Conservation (phyloP, 225 moss, liverwort and hornwort species). For the Marchantia polymorpha region DNA sequence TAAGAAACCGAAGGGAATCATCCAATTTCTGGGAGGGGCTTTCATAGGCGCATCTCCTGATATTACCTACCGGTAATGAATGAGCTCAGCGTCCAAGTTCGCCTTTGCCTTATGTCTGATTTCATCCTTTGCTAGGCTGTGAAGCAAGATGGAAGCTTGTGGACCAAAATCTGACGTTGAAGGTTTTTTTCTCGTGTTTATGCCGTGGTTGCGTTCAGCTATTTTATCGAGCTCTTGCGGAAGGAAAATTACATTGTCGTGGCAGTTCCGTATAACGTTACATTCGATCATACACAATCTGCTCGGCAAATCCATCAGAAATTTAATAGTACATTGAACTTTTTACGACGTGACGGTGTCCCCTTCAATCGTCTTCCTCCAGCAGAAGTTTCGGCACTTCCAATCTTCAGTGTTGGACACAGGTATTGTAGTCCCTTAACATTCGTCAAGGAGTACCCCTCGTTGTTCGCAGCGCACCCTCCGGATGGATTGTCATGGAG, state of each 20-base stretch:
- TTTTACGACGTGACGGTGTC: constrained; percentile 48
- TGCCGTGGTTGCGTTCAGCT: constrained; percentile 35
- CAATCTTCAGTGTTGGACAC: constrained; percentile 91
- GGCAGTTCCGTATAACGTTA: constrained; percentile 83
- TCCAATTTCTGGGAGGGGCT: constrained; percentile 86
- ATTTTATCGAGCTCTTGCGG: constrained; percentile 81
- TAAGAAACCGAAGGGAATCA: constrained; percentile 63
- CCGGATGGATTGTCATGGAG: no score
- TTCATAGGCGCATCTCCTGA: constrained; percentile 92
- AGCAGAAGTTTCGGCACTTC: constrained; percentile 57
- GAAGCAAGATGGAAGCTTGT: not conserved
- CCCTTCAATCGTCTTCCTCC: constrained; percentile 46
- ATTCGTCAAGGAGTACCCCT: no score
- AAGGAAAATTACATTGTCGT: constrained; percentile 95
- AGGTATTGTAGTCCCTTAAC: constrained; percentile 49
- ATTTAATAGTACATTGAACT: constrained; percentile 59
- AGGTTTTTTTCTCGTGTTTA: not conserved
- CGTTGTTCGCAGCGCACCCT: no score
- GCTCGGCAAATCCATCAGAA: constrained; percentile 67
- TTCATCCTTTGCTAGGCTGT: not conserved
- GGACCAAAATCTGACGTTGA: no score
- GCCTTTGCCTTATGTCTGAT: not conserved
- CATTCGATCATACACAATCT: constrained; percentile 76
- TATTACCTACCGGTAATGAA: constrained; percentile 67
- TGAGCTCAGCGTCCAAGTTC: not conserved